phyloP scores from a whole-genome alignment of 78 protist species.

The Abeoforma whisleri region DNA sequence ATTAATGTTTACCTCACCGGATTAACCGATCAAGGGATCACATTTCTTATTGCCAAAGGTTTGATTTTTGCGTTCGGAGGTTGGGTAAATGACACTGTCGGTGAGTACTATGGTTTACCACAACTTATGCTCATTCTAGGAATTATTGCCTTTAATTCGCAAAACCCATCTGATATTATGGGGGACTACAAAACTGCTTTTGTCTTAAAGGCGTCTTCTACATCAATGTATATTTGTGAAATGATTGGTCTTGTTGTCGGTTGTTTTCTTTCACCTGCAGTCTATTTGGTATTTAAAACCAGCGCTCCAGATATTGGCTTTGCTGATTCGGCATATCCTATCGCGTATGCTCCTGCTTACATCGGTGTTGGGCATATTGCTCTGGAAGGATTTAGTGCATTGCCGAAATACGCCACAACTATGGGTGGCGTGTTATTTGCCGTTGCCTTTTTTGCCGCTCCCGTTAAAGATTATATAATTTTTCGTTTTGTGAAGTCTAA shows the following conservation, averaged over 20 bases:
- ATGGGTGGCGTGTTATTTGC: background rate
- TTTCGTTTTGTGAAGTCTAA: background rate
- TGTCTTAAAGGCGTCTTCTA: background rate
- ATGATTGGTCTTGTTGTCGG: background rate
- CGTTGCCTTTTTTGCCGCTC: background rate
- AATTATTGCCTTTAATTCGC: background rate
- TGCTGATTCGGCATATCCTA: background rate
- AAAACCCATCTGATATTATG: background rate
- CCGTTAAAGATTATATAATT: background rate
- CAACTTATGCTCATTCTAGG: background rate
- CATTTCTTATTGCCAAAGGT: background rate
- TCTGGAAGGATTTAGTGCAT: background rate
- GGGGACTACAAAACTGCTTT: background rate
- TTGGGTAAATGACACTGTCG: background rate
- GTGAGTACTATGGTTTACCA: background rate
- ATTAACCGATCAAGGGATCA: background rate
- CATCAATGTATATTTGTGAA: background rate
- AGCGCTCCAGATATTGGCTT: background rate
- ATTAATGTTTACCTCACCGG: background rate
- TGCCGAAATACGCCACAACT: background rate
- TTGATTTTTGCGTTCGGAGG: background rate
- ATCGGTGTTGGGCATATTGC: background rate
- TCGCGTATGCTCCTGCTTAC: background rate
- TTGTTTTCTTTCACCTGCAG: background rate
- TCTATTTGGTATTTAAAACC: background rate